Evolutionary conservation across 2,329 filamentous ascomycete genomes (phyloP).

Genomic region (Chalaropsis ovoidea): DNA sequence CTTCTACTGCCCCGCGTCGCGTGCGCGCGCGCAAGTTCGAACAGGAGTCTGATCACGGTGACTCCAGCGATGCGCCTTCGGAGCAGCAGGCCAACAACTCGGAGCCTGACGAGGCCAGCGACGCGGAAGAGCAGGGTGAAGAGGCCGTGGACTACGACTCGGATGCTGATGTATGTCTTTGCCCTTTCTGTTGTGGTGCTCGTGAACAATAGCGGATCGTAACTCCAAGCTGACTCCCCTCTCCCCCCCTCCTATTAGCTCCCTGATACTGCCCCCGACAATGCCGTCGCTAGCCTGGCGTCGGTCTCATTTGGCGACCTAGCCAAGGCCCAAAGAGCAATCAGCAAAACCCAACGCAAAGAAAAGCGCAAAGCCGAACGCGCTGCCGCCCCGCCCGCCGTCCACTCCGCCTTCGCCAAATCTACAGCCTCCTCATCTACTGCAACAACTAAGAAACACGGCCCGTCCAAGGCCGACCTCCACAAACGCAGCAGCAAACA

Average conservation of each 20-base stretch:
- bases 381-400: slow-evolving; percentile 13
- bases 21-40: slow-evolving; percentile 37
- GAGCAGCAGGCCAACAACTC: slow-evolving; percentile 30
- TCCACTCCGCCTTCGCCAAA: slow-evolving; percentile 28
- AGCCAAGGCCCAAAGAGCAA: slow-evolving; percentile 68
- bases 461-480: slow-evolving; percentile 30
- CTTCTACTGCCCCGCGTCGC: slow-evolving; percentile 35
- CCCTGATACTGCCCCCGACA: background rate
- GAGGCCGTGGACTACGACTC: slow-evolving; percentile 25
- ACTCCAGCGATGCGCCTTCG: slow-evolving; percentile 31
- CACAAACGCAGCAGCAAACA: slow-evolving; percentile 54
- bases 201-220: background rate
- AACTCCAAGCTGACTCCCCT: background rate
- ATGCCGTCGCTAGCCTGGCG: slow-evolving; percentile 34
- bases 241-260: slow-evolving; percentile 4
- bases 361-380: slow-evolving; percentile 28
- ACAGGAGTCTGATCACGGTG: slow-evolving; percentile 36
- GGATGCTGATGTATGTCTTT: slow-evolving; percentile 22
- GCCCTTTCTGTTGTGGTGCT: background rate
- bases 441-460: slow-evolving; percentile 34
- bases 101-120: slow-evolving; percentile 29
- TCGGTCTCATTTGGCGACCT: slow-evolving; percentile 81
- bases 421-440: slow-evolving; percentile 26
- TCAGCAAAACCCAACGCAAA: slow-evolving; percentile 35
- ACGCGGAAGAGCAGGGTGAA: slow-evolving; percentile 32